Conservation (phyloP, 148 eudicot genomes). For the Rhododendron vialii region DNA sequence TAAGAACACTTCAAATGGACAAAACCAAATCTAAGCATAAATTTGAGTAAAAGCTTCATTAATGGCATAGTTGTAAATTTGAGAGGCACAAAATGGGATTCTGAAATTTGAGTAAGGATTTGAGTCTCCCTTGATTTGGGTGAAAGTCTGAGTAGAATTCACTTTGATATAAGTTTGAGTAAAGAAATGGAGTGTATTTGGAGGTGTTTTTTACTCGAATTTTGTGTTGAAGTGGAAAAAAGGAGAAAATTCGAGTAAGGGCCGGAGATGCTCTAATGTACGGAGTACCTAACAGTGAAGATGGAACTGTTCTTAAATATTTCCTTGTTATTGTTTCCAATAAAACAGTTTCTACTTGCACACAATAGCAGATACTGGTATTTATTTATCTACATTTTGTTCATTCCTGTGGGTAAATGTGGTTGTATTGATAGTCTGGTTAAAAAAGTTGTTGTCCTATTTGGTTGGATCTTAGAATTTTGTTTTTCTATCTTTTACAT, state of each 20-base stretch:
- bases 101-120: neutral
- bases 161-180: neutral
- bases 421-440: neutral
- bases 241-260: neutral
- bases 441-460: neutral
- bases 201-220: neutral
- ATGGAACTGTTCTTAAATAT: neutral
- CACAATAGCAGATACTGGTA: neutral
- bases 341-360: neutral
- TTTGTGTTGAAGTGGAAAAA: neutral
- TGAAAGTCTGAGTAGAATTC: neutral
- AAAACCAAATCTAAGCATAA: neutral
- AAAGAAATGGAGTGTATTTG: neutral
- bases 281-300: neutral
- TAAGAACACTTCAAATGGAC: neutral
- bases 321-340: neutral
- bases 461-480: neutral
- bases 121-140: neutral
- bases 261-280: neutral
- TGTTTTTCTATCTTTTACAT: neutral
- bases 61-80: neutral
- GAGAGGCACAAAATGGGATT: neutral
- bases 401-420: neutral
- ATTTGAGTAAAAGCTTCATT: neutral
- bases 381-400: neutral